phyloP scores from a whole-genome alignment of 2,329 filamentous ascomycete species.

The Clathrospora elynae region DNA sequence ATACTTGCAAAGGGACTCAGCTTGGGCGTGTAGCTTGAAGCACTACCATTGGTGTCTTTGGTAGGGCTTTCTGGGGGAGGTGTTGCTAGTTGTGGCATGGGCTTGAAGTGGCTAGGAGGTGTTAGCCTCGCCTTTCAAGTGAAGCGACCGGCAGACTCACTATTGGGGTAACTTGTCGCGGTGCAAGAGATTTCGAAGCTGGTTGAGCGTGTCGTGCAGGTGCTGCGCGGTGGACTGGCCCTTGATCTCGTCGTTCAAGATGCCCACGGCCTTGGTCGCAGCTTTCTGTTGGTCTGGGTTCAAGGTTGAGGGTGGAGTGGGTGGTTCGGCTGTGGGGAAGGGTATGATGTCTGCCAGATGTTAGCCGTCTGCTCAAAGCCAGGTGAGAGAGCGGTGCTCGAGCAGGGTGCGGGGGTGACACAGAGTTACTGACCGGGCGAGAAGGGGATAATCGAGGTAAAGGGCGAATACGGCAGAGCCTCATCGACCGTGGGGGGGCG shows the following conservation, averaged over 20 bases:
- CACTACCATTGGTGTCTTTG: slow-evolving; percentile 26
- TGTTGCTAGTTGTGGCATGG: slow-evolving; percentile 37
- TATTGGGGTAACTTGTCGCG: slow-evolving; percentile 72
- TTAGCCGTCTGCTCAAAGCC: slow-evolving; percentile 18
- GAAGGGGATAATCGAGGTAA: slow-evolving; percentile 79
- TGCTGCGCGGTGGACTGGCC: slow-evolving; percentile 65
- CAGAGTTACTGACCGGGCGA: slow-evolving; percentile 64
- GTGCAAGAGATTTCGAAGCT: slow-evolving; percentile 75
- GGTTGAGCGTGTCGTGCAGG: slow-evolving; percentile 72
- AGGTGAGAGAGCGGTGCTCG: slow-evolving; percentile 25
- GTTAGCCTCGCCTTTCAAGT: slow-evolving; percentile 16
- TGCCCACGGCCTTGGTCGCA: slow-evolving; percentile 62
- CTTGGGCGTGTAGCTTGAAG: slow-evolving; percentile 21
- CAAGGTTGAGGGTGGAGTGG: slow-evolving; percentile 46
- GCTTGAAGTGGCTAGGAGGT: slow-evolving; percentile 39
- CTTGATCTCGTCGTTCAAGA: slow-evolving; percentile 72
- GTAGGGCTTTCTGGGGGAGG: slow-evolving; percentile 38
- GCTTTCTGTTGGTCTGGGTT: slow-evolving; percentile 54
- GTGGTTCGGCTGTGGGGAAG: slow-evolving; percentile 51
- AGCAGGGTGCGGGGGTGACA: slow-evolving; percentile 21
- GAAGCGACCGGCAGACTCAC: slow-evolving; percentile 51
- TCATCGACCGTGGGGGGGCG: slow-evolving; percentile 66
- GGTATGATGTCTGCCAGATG: slow-evolving; percentile 52
- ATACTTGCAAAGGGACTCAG: slow-evolving; percentile 61
- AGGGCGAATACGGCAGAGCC: slow-evolving; percentile 79